These are phyloP conservation scores for Daedaleopsis nitida DNA, from an alignment of 768 basidiomycete species.

Conservation along the genomic window DNA sequence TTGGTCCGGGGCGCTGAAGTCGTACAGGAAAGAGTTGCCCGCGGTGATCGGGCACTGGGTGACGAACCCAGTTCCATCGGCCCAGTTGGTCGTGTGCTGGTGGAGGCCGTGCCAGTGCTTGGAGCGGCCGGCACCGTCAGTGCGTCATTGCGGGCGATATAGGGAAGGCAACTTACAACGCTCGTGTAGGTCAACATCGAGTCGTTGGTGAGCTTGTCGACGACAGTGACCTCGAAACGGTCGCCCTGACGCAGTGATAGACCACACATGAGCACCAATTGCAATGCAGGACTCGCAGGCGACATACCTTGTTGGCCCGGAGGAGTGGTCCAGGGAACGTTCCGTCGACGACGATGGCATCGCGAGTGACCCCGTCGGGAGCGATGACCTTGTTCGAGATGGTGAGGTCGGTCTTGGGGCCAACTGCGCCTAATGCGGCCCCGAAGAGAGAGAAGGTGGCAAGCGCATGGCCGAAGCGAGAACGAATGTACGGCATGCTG, in stretches of 20 bases:
- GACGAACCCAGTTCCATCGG: conserved; percentile 50
- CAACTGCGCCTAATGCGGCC: conserved; percentile 4
- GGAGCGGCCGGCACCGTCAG: conserved; percentile 44
- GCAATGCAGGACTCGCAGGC: too few relatives aligned
- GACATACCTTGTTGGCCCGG: conserved; percentile 15
- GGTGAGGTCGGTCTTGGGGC: conserved; percentile 12
- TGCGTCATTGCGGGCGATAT: not conserved
- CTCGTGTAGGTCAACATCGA: conserved; percentile 38
- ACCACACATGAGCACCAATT: not conserved
- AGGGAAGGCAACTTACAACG: conserved; percentile 30
- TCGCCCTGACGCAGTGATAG: conserved; percentile 25
- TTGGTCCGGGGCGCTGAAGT: conserved; percentile 33
- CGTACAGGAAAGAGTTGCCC: conserved; percentile 41
- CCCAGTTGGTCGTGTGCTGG: conserved; percentile 42
- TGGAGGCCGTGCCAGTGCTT: conserved; percentile 51
- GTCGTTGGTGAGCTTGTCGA: conserved; percentile 34
- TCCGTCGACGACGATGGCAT: conserved; percentile 18
- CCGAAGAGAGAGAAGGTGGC: not conserved
- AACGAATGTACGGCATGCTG: not conserved
- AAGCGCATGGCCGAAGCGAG: not conserved
- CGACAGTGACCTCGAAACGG: conserved; percentile 39
- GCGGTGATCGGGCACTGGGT: conserved; percentile 40
- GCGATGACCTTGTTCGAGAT: conserved; percentile 15
- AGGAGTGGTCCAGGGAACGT: conserved; percentile 20
- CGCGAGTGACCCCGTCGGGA: conserved; percentile 12